Percentiles rank a stretch among this genome's conserved stretches.
Conservation (phyloP, 2,329 filamentous ascomycete genomes). For the Chaetomium sp. region DNA sequence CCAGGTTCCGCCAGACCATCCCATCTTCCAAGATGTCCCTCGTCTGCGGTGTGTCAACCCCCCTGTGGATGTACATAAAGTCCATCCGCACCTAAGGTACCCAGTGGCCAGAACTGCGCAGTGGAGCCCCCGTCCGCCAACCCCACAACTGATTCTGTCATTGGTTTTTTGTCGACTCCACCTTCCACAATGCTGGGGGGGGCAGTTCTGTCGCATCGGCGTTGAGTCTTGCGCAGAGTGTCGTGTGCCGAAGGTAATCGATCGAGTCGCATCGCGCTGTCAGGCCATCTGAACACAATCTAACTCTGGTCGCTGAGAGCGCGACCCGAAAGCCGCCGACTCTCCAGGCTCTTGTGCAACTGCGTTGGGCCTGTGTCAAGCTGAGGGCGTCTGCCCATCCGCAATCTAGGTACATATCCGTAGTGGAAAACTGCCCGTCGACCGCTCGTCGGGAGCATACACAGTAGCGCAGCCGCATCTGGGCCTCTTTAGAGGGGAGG, state of each 20-base stretch:
- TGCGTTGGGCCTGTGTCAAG: neutral
- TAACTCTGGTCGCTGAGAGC: neutral
- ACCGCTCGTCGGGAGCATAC: neutral
- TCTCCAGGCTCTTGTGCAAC: neutral
- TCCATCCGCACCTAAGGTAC: constrained; percentile 12
- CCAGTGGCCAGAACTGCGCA: neutral
- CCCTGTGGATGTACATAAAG: constrained; percentile 24
- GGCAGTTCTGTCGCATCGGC: constrained; percentile 25
- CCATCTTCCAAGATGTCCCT: neutral
- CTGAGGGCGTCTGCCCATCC: neutral
- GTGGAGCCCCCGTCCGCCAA: neutral
- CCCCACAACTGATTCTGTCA: constrained; percentile 17
- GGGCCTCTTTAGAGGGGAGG: neutral
- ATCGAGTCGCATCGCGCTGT: constrained; percentile 18
- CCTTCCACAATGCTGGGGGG: constrained; percentile 24
- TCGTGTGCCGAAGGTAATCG: constrained; percentile 26
- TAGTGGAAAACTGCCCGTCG: neutral
- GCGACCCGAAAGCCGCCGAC: neutral
- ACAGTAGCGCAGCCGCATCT: neutral
- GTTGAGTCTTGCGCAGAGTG: constrained; percentile 21
- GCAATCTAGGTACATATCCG: neutral
- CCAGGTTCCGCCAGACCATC: neutral
- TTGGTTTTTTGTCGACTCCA: constrained; percentile 32
- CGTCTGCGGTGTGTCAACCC: constrained; percentile 9
- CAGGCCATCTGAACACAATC: constrained; percentile 21